phyloP scores from a whole-genome alignment of 1,284 basidiomycete genomes.

The Microbotryum intermedium region DNA sequence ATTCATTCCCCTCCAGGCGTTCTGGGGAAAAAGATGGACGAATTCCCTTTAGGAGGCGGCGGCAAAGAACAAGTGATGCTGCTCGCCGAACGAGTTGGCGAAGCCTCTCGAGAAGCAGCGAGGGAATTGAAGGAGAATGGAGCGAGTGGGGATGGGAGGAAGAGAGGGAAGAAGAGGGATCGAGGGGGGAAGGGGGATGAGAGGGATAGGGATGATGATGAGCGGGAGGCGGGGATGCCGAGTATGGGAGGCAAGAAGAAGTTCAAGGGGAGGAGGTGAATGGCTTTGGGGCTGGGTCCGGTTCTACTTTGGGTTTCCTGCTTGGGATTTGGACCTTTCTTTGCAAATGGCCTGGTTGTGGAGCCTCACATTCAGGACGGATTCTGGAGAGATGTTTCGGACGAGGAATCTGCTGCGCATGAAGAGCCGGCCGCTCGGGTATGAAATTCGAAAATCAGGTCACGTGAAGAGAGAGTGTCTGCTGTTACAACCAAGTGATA shows the following conservation, averaged over 20 bases:
- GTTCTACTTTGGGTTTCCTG: too few species aligned
- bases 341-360: too few species aligned
- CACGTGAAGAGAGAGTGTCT: too few species aligned
- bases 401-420: too few species aligned
- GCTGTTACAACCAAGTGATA: too few species aligned
- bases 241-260: slow-evolving; percentile 9
- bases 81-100: slow-evolving; percentile 78
- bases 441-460: too few species aligned
- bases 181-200: slow-evolving; percentile 63
- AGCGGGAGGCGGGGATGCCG: slow-evolving; percentile 71
- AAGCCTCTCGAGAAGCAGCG: slow-evolving; percentile 75
- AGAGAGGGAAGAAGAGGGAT: slow-evolving; percentile 48
- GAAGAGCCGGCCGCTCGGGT: too few species aligned
- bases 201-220: slow-evolving; percentile 75
- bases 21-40: slow-evolving; percentile 82
- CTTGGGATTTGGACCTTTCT: too few species aligned
- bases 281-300: too few species aligned
- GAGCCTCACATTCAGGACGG: too few species aligned
- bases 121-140: slow-evolving; percentile 52
- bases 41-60: slow-evolving; percentile 59
- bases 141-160: slow-evolving; percentile 38
- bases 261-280: not conserved
- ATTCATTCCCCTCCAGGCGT: slow-evolving; percentile 49
- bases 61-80: slow-evolving; percentile 86
- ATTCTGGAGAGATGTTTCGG: too few species aligned